Percentiles rank a stretch among this genome's conserved stretches.
Evolutionary conservation across 2,329 filamentous ascomycete species (phyloP).

Genomic region (Penicillium sumatraense): DNA sequence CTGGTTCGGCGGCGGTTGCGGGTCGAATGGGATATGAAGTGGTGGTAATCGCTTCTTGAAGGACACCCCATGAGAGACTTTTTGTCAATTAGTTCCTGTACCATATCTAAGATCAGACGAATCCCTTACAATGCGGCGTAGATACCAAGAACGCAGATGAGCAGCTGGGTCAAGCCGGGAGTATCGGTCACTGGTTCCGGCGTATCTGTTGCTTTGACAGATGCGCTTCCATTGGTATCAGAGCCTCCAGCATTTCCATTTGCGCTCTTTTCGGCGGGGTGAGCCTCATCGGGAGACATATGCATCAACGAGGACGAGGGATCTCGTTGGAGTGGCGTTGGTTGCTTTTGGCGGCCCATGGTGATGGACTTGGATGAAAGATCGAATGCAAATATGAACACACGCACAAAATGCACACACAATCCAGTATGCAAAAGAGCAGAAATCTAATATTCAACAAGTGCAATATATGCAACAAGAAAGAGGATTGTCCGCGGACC

Average conservation of each 20-base stretch:
- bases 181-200: slow-evolving; percentile 36
- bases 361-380: slow-evolving; percentile 4
- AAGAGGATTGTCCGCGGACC: neutral
- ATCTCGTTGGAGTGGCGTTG: slow-evolving; percentile 66
- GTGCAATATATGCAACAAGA: neutral
- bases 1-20: slow-evolving; percentile 49
- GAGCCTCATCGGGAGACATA: slow-evolving; percentile 36
- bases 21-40: slow-evolving; percentile 74
- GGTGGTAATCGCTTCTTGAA: slow-evolving; percentile 97
- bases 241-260: slow-evolving; percentile 36
- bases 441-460: neutral
- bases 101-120: neutral
- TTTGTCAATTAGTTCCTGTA: slow-evolving; percentile 5
- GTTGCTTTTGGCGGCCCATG: slow-evolving; percentile 76
- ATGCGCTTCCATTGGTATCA: slow-evolving; percentile 24
- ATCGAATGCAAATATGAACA: neutral
- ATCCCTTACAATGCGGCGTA: slow-evolving; percentile 85
- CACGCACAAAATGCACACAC: neutral
- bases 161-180: slow-evolving; percentile 73
- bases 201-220: slow-evolving; percentile 23
- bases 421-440: neutral
- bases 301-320: slow-evolving; percentile 69
- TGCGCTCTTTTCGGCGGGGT: slow-evolving; percentile 28
- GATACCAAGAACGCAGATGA: slow-evolving; percentile 90
- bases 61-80: slow-evolving; percentile 91